Percentiles rank a stretch among this genome's conserved stretches.
Conservation (phyloP, 805 yeast species). For the Metschnikowia proteae region DNA sequence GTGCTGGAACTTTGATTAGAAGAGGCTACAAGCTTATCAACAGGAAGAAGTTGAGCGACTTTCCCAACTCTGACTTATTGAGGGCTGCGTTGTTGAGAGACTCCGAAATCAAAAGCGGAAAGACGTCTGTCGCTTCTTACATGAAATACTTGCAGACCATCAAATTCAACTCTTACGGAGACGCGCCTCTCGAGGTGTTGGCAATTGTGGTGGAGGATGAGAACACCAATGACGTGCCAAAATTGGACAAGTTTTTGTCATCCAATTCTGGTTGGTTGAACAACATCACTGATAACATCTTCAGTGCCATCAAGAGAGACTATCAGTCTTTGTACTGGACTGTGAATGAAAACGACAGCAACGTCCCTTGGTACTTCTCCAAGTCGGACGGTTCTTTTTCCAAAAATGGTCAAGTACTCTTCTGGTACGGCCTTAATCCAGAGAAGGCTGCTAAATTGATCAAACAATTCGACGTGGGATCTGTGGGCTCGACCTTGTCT, state of each 20-base stretch:
- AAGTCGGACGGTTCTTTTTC: constrained; percentile 93
- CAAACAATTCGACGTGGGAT: constrained; percentile 41
- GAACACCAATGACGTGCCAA: constrained; percentile 48
- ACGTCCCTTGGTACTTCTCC: constrained; percentile 86
- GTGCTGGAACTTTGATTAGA: constrained; percentile 98
- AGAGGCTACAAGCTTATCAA: constrained; percentile 88
- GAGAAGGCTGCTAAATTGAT: constrained; percentile 61
- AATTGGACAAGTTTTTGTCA: constrained; percentile 80
- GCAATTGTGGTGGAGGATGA: constrained; percentile 65
- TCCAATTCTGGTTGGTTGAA: constrained; percentile 94
- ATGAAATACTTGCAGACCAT: constrained; percentile 63
- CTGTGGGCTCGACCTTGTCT: constrained; percentile 33
- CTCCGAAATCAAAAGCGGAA: constrained; percentile 66
- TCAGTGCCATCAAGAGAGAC: constrained; percentile 75
- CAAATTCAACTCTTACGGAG: constrained; percentile 78
- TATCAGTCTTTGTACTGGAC: constrained; percentile 78
- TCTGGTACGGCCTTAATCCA: constrained; percentile 90
- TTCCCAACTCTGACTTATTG: constrained; percentile 69
- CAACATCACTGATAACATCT: constrained; percentile 92
- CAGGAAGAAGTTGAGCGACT: constrained; percentile 65
- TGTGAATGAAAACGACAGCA: constrained; percentile 84
- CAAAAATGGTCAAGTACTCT: constrained; percentile 81
- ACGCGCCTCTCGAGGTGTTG: constrained; percentile 91
- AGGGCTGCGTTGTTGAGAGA: constrained; percentile 76
- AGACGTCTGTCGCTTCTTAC: constrained; percentile 75